Percentiles rank a stretch among this genome's conserved stretches.
phyloP scores from a whole-genome alignment of 495 filamentous ascomycete genomes.

The Friedmanniomyces simplex region DNA sequence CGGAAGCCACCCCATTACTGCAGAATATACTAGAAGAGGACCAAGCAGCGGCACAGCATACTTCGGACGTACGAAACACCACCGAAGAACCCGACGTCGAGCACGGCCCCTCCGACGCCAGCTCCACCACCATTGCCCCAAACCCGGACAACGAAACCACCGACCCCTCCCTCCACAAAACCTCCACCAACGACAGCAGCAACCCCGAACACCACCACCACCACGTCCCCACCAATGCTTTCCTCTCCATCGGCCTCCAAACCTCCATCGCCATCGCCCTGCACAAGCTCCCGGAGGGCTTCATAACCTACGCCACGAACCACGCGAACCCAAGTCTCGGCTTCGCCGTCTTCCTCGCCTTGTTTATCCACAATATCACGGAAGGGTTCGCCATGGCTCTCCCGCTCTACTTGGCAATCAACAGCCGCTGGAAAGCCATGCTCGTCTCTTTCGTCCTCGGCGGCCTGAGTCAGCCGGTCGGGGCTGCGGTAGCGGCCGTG shows the following conservation, averaged over 20 bases:
- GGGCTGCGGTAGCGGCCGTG: conserved; percentile 70
- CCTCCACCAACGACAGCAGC: not conserved
- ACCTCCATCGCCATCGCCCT: conserved; percentile 89
- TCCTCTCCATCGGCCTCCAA: conserved; percentile 84
- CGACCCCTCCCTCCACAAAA: not conserved
- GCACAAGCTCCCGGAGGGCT: conserved; percentile 95
- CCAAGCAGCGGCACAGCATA: not conserved
- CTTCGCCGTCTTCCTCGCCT: conserved; percentile 81
- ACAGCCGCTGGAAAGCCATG: conserved; percentile 66
- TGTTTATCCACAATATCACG: conserved; percentile 96
- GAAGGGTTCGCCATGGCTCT: conserved; percentile 93
- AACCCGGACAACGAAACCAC: conserved; percentile 3
- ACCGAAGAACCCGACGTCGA: not conserved
- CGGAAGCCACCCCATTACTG: conserved; percentile 28
- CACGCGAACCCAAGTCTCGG: conserved; percentile 84
- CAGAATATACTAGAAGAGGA: conserved; percentile 23
- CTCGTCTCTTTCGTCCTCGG: conserved; percentile 74
- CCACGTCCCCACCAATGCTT: conserved; percentile 92
- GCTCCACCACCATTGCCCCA: conserved; percentile 1
- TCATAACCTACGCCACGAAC: conserved; percentile 97
- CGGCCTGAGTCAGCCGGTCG: conserved; percentile 75
- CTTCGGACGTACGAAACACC: not conserved
- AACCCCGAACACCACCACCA: conserved; percentile 60
- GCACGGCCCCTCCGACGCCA: conserved; percentile 1
- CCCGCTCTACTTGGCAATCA: conserved; percentile 78